Evolutionary conservation across 352 stramenopile genomes (phyloP).

Genomic region (Phytophthora pinifolia): DNA sequence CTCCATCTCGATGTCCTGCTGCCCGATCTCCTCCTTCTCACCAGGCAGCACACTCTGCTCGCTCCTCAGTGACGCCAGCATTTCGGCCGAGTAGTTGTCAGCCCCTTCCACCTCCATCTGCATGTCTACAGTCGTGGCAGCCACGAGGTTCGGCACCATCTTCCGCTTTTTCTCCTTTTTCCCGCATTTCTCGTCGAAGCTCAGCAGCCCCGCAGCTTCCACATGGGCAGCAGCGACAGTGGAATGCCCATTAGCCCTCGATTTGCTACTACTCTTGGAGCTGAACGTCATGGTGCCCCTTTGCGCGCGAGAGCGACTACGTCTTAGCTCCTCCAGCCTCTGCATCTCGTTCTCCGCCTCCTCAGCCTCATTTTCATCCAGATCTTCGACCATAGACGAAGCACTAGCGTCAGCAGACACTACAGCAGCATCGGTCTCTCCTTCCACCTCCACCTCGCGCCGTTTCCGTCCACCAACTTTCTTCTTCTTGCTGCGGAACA

Average conservation of each 20-base stretch:
- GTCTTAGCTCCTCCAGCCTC: slow-evolving; percentile 33
- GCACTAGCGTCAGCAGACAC: not conserved
- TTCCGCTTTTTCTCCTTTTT: slow-evolving; percentile 39
- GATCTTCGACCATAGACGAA: not conserved
- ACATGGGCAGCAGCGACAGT: not conserved
- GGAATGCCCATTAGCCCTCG: not conserved
- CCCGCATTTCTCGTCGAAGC: slow-evolving; percentile 51
- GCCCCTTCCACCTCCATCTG: slow-evolving; percentile 19
- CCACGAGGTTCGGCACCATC: slow-evolving; percentile 66
- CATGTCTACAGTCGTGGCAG: slow-evolving; percentile 22
- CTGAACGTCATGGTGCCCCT: slow-evolving; percentile 43
- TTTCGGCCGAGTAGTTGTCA: slow-evolving; percentile 54
- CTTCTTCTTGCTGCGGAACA: slow-evolving; percentile 54
- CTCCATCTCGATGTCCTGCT: slow-evolving; percentile 38
- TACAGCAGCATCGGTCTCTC: not conserved
- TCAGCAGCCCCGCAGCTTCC: slow-evolving; percentile 35
- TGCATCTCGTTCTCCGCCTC: slow-evolving; percentile 26
- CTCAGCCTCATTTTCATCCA: slow-evolving; percentile 3
- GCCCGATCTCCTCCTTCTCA: slow-evolving; percentile 5
- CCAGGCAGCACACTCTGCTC: slow-evolving; percentile 63
- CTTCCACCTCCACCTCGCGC: slow-evolving; percentile 25
- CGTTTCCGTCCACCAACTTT: slow-evolving; percentile 39
- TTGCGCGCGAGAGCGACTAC: slow-evolving; percentile 33
- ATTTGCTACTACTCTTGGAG: slow-evolving; percentile 26
- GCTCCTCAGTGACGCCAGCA: slow-evolving; percentile 52